A percentile compares a stretch with the other conserved stretches of the same genome.
Conservation (phyloP, 2,329 filamentous ascomycete genomes). For the Cyanodermella asteris region DNA sequence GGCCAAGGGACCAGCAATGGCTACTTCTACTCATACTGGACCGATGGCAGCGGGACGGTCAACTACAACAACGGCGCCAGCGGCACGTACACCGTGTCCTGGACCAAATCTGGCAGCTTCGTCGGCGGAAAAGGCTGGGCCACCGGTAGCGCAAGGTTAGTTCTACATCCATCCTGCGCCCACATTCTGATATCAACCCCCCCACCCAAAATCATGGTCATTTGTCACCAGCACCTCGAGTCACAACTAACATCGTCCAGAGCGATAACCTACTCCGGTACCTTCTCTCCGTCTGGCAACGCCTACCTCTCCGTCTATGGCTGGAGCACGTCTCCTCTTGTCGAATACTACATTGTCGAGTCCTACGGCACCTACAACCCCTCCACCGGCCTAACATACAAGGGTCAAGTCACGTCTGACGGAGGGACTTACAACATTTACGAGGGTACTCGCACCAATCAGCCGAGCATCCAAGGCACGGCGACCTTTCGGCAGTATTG, state of each 20-base stretch:
- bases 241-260: too few species aligned
- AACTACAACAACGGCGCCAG: conserved; percentile 23
- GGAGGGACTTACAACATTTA: conserved; percentile 32
- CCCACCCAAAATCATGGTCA: too few species aligned
- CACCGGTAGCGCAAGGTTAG: conserved; percentile 27
- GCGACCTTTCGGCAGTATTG: too few species aligned
- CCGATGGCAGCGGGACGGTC: conserved; percentile 21
- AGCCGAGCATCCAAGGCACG: conserved; percentile 32
- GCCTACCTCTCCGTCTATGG: conserved; percentile 35
- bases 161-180: too few species aligned
- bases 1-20: conserved; percentile 17
- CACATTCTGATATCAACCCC: too few species aligned
- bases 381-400: conserved; percentile 23
- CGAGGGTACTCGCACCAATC: conserved; percentile 25
- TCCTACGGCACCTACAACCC: conserved; percentile 28
- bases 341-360: conserved; percentile 39
- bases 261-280: conserved; percentile 27
- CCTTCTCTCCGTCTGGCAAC: conserved; percentile 27
- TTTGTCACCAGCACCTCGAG: too few species aligned
- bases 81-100: conserved; percentile 24
- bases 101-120: conserved; percentile 29
- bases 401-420: conserved; percentile 29
- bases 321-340: conserved; percentile 31
- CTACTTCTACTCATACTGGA: conserved; percentile 29
- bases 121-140: conserved; percentile 38